Evolutionary conservation across 345 rosid species (phyloP), one percentile per base, ranked within the genome.

Genomic region (Raphanus sativus): DNA sequence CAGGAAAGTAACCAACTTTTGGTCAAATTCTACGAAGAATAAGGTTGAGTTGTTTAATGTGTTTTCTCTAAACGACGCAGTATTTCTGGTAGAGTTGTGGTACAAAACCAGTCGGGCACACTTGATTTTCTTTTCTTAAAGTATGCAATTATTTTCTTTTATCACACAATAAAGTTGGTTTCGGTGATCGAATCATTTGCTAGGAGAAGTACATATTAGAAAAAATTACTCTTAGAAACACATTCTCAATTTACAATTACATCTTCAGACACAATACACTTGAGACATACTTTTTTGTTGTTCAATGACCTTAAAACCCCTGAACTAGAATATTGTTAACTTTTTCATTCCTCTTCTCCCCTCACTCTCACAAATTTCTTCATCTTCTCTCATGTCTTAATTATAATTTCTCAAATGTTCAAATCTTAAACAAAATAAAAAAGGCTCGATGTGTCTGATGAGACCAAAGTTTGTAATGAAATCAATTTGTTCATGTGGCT

Each of bases 81-180:
- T 83, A 69, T 81, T 29, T 67, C 8, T 79, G 71, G 25, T 16
- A 74, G 75, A 81, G 84, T 87, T 87, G 86, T 76, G 38, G 52
- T 48, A 48, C 15, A n/a, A 48, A 48, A 42, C 52, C 52, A 42
- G 15, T 42, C 52, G 55, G 17, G 55, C 55, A n/a, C 55, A 48
- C n/a, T 48, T n/a, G 17, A 13, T n/a, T 48, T 48, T 48, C 16
- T 48, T 48, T 48, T 48, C 55, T 48, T 13, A 5, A 13, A 48
- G 13, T 40, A 40, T 40, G 21, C 21, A 21, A 21, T 21, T 21
- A 21, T 40, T 40, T 9, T 38, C 13, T 10, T 40, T 9, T 40
- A 40, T 40, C 10, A 40, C 48, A 40, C 10, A 40, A 40, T 40
- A 40, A 40, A 40, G 48, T 40, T 40, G 48, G 48, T 40, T 40